Base-by-base conservation (phyloP, 2,329 filamentous ascomycete genomes). In the Penicillium aurantiogriseum region DNA sequence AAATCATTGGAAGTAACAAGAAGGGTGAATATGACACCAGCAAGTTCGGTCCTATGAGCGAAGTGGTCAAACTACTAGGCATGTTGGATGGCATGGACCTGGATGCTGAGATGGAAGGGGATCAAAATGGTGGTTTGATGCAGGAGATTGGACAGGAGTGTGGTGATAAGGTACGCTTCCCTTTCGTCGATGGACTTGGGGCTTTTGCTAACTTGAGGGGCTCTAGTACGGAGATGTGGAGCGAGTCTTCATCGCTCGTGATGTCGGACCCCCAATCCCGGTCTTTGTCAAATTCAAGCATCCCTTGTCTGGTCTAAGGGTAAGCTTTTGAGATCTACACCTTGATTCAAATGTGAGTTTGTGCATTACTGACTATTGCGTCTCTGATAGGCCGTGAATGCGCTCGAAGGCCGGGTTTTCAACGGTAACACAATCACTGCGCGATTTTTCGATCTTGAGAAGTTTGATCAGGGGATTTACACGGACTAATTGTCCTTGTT, bases 61-160 rank as follows among this genome's bases (percentile, higher is more conserved):
- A 89, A 62, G 93, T 97, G 19, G 84, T 97, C 50, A 86, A 95
- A 45, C 77, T 97, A 19, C 83, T 84, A 52, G 88, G 90, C 49
- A 97, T 97, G 90, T 83, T 97, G 1, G 87, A 94, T 60, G 90
- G 88, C 6, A 87, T 97, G 80, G 83, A 96, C 70, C 77, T 96
- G 44, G 84, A 88, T 56, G 81, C 80, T n/a, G 93, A 97, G 73
- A 85, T 96, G 48, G 84, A 87, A 58, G 77, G 81, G 13, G 76
- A 79, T 19, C 82, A 85, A 35, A 82, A 82, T 53, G 80, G 80
- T 13, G 82, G 83, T 15, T 78, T 99, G 50, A 88, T 93, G 65
- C 93, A 97, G 77, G 92, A 97, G 73, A 97, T 99, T 74, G 94
- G 94, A 7, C 91, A 97, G 69, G 91, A 96, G 71, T 97, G 95